Conservation (phyloP, 345 rosid genomes). For the Syzygium oleosum region DNA sequence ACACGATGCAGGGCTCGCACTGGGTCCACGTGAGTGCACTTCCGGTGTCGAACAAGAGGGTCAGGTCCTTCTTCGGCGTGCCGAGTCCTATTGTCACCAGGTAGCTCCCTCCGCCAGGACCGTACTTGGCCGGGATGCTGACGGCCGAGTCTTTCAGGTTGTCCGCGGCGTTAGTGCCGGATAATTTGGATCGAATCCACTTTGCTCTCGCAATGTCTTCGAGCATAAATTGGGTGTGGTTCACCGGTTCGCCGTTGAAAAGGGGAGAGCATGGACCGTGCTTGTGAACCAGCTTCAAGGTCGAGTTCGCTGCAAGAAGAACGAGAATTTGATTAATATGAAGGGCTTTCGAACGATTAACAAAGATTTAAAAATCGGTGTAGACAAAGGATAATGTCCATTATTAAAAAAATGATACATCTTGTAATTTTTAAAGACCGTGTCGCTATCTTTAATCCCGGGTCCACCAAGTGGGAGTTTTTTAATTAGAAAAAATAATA, state of each 20-base stretch:
- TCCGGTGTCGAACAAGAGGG: constrained; percentile 17
- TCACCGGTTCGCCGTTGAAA: not conserved
- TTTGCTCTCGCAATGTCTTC: not conserved
- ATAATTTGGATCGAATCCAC: not conserved
- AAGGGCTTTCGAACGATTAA: not conserved
- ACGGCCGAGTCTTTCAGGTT: not conserved
- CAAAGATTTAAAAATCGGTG: not conserved
- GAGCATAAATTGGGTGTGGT: not conserved
- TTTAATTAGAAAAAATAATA: not conserved
- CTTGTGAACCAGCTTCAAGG: not conserved
- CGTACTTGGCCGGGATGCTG: not conserved
- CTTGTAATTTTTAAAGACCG: not conserved
- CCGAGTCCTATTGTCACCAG: constrained; percentile 9
- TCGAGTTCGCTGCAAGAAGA: not conserved
- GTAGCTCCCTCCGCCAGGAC: not conserved
- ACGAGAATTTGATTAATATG: not conserved
- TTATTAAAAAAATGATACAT: too few species aligned
- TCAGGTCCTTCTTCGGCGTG: constrained; percentile 4
- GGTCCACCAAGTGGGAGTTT: not conserved
- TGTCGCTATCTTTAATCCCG: not conserved
- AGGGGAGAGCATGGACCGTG: not conserved
- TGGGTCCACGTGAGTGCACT: constrained; percentile 9
- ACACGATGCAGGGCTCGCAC: constrained; percentile 1
- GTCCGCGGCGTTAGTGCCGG: not conserved
- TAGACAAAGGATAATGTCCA: not conserved